A percentile compares a stretch with the other conserved stretches of the same genome.
Conservation (phyloP, 2,329 filamentous ascomycete species). For the Cladophialophora chaetospira region DNA sequence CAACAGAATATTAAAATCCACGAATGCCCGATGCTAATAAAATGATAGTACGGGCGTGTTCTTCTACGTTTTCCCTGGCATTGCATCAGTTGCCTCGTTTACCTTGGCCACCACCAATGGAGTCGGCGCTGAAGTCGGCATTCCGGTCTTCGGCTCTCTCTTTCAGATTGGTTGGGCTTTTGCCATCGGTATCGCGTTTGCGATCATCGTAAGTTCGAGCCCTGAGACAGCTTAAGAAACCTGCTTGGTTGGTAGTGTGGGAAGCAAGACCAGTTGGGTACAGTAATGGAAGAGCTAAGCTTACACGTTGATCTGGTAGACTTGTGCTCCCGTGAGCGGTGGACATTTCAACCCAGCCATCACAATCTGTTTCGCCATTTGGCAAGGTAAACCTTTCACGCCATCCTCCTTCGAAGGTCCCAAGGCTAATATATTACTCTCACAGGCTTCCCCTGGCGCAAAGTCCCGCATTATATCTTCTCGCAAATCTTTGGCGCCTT, state of each 20-base stretch:
- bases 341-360: conserved; percentile 59
- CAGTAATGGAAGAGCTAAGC: not conserved
- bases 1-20: not conserved
- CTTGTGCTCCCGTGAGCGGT: conserved; percentile 56
- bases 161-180: conserved; percentile 60
- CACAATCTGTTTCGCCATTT: conserved; percentile 51
- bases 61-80: conserved; percentile 55
- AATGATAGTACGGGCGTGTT: conserved; percentile 52
- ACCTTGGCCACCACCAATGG: conserved; percentile 45
- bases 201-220: conserved; percentile 51
- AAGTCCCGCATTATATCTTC: conserved; percentile 52
- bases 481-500: conserved; percentile 60
- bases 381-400: conserved; percentile 46
- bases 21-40: not conserved
- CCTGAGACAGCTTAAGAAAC: too few species aligned
- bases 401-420: not conserved
- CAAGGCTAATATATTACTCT: not conserved
- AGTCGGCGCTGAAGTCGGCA: conserved; percentile 39
- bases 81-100: conserved; percentile 57
- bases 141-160: conserved; percentile 50
- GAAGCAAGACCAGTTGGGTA: too few species aligned
- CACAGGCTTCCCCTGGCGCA: conserved; percentile 57
- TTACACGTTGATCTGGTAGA: conserved; percentile 25
- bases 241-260: too few species aligned
- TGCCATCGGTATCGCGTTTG: conserved; percentile 60